phyloP scores from a whole-genome alignment of 164 flowering plant genomes.

The Tetracentron sinense region DNA sequence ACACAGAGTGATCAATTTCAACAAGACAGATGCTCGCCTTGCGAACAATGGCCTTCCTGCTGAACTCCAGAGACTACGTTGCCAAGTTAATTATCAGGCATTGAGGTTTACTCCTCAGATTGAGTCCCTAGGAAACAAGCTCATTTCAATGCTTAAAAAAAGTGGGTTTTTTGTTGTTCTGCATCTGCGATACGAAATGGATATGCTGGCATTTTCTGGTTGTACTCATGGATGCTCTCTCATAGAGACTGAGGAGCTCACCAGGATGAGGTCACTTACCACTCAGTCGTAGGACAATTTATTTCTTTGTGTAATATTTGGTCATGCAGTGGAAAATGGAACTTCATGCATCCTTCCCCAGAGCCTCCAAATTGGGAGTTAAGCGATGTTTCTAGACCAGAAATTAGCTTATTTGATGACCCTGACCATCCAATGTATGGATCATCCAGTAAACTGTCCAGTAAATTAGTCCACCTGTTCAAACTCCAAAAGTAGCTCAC shows the following conservation, averaged over 20 bases:
- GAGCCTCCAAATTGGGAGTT: not conserved
- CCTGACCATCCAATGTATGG: not conserved
- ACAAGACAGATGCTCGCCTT: conserved; percentile 75
- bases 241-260: conserved; percentile 65
- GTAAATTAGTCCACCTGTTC: too few species aligned
- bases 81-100: conserved; percentile 75
- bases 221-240: conserved; percentile 71
- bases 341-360: not conserved
- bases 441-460: too few species aligned
- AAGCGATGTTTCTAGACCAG: not conserved
- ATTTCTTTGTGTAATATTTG: not conserved
- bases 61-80: conserved; percentile 66
- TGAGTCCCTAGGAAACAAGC: conserved; percentile 61
- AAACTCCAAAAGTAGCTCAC: too few species aligned
- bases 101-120: conserved; percentile 67
- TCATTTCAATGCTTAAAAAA: conserved; percentile 46
- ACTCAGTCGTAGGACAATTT: not conserved
- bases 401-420: not conserved
- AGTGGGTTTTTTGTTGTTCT: conserved; percentile 67
- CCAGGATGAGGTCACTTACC: conserved; percentile 51
- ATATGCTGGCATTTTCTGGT: conserved; percentile 88
- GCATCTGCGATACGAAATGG: conserved; percentile 90
- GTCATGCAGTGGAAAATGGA: not conserved
- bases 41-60: conserved; percentile 69
- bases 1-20: conserved; percentile 59